Conservation (phyloP, 129 eudicot genomes). For the Gnaphalium uliginosum region DNA sequence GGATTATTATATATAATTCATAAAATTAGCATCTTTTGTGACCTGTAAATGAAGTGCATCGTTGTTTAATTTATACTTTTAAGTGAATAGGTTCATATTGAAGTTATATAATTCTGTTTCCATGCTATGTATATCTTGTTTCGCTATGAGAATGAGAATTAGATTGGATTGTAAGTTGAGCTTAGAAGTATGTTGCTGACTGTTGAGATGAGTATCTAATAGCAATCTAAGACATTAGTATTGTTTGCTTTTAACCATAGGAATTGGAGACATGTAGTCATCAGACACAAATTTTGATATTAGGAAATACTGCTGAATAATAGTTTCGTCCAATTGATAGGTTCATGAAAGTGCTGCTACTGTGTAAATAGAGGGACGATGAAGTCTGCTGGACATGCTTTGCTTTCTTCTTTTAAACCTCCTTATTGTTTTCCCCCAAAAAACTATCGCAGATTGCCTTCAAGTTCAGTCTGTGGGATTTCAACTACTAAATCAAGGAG, state of each 20-base stretch:
- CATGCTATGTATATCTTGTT: constrained; percentile 1
- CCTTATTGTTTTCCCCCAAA: constrained; percentile 53
- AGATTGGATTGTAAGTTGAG: constrained; percentile 12
- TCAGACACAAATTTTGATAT: constrained; percentile 14
- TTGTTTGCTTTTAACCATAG: constrained; percentile 12
- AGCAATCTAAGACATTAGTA: neutral
- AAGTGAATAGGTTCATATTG: neutral
- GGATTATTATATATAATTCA: neutral
- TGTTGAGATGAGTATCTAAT: neutral
- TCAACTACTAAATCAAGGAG: constrained; percentile 49
- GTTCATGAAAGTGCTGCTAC: constrained; percentile 57
- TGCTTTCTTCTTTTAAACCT: constrained; percentile 74
- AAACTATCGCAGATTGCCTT: constrained; percentile 57
- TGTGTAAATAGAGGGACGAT: constrained; percentile 60
- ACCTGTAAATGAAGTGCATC: constrained; percentile 3
- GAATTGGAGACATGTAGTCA: constrained; percentile 16
- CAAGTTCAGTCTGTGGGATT: constrained; percentile 39
- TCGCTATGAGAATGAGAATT: neutral
- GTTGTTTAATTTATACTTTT: neutral
- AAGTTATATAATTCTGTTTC: constrained; percentile 2
- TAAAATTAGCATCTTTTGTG: neutral
- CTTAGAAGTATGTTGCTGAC: neutral
- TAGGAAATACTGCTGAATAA: constrained; percentile 41
- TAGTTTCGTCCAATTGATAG: constrained; percentile 64
- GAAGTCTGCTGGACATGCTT: constrained; percentile 65